Evolutionary conservation across 768 basidiomycete genomes (phyloP).

Genomic region (Pluteus cervinus): DNA sequence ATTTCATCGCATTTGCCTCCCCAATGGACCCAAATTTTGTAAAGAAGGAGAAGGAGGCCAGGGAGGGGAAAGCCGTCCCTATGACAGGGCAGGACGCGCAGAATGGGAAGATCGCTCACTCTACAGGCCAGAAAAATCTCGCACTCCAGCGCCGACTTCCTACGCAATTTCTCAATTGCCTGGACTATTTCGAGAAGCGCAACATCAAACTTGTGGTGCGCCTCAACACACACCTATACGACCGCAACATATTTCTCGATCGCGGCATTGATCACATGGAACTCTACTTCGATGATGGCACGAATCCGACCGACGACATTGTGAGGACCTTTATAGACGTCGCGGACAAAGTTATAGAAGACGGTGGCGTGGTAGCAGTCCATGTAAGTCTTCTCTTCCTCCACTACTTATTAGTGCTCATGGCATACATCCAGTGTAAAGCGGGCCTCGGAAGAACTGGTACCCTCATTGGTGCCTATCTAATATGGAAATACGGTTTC

Average conservation of each 20-base stretch:
- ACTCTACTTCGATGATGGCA: conserved; percentile 97
- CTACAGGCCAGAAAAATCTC: conserved; percentile 31
- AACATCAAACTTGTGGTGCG: conserved; percentile 89
- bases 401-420: no score
- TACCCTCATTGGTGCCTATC: conserved; percentile 94
- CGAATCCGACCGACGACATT: conserved; percentile 95
- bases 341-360: conserved; percentile 71
- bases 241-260: conserved; percentile 72
- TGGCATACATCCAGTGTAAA: no score
- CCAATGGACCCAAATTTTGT: conserved; percentile 80
- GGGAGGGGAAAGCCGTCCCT: conserved; percentile 30
- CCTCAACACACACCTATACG: conserved; percentile 90
- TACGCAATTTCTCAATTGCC: conserved; percentile 80
- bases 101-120: conserved; percentile 14
- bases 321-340: conserved; percentile 87
- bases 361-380: conserved; percentile 79
- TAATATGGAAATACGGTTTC: conserved; percentile 98
- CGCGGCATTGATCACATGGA: conserved; percentile 86
- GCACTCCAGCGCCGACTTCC: conserved; percentile 76
- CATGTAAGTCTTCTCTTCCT: conserved; percentile 55
- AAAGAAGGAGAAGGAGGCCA: conserved; percentile 66
- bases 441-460: conserved; percentile 96
- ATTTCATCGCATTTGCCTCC: conserved; percentile 92
- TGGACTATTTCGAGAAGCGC: conserved; percentile 88
- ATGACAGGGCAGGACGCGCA: conserved; percentile 14